Evolutionary conservation across 768 basidiomycete species (phyloP).

Genomic region (Lyophyllum decastes): DNA sequence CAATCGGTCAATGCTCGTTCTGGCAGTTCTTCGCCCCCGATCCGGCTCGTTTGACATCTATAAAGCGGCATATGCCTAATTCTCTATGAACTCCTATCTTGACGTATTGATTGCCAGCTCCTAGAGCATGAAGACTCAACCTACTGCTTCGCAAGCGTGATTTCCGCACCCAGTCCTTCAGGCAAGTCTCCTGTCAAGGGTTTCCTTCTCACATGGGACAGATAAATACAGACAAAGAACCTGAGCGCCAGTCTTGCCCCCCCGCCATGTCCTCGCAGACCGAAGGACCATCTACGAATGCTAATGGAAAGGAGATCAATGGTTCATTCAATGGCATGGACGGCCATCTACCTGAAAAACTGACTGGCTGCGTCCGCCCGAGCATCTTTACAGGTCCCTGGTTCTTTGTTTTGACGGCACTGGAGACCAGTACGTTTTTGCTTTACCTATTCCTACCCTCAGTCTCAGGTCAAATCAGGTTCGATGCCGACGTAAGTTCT

Average conservation of each 20-base stretch:
- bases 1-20: no score
- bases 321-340: not conserved
- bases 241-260: not conserved
- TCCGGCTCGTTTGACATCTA: no score
- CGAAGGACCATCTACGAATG: not conserved
- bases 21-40: no score
- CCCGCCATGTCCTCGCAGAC: not conserved
- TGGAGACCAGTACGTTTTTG: slow-evolving; percentile 39
- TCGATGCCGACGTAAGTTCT: slow-evolving; percentile 39
- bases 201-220: not conserved
- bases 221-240: not conserved
- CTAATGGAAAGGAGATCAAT: not conserved
- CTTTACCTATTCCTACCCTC: not conserved
- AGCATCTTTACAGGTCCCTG: slow-evolving; percentile 43
- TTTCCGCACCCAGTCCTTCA: no score
- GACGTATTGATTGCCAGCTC: no score
- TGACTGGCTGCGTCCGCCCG: slow-evolving; percentile 20
- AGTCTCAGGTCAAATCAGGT: slow-evolving; percentile 19
- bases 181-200: not conserved
- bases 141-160: no score
- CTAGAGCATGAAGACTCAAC: no score
- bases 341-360: not conserved
- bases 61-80: no score
- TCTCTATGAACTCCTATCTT: no score
- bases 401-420: slow-evolving; percentile 75